Evolutionary conservation across 2,329 filamentous ascomycete genomes (phyloP).

Genomic region (Chalaropsis ovoidea): DNA sequence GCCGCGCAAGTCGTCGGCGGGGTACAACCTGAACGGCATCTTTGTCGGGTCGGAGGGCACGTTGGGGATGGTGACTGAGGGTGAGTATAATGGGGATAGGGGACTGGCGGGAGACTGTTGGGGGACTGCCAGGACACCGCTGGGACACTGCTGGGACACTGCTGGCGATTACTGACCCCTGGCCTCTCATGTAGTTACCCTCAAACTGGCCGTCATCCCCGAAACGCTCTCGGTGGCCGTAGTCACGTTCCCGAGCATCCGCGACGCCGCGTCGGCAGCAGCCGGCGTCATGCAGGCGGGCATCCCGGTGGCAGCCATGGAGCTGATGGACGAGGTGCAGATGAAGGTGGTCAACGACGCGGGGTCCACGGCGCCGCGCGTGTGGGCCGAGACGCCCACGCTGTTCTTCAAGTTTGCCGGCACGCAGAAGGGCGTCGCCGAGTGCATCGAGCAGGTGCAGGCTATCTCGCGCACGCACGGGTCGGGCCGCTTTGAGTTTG

Average conservation of each 20-base stretch:
- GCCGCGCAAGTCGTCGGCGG: constrained; percentile 71
- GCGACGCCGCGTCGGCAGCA: constrained; percentile 63
- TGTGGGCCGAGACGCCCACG: constrained; percentile 67
- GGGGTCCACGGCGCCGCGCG: constrained; percentile 55
- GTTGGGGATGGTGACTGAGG: constrained; percentile 68
- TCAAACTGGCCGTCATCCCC: constrained; percentile 68
- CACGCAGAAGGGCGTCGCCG: constrained; percentile 63
- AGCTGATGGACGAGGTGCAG: constrained; percentile 82
- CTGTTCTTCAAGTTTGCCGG: constrained; percentile 82
- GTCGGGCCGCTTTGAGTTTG: constrained; percentile 64
- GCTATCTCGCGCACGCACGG: constrained; percentile 55
- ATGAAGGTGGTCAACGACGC: constrained; percentile 73
- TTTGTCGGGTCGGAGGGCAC: constrained; percentile 79
- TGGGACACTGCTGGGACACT: too few species aligned
- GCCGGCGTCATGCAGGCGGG: constrained; percentile 66
- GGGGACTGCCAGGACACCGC: too few species aligned
- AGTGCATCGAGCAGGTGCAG: constrained; percentile 62
- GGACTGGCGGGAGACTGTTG: too few species aligned
- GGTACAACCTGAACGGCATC: constrained; percentile 70
- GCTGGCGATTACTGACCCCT: too few species aligned
- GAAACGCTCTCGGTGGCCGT: constrained; percentile 69
- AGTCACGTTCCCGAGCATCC: constrained; percentile 66
- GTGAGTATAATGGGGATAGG: constrained; percentile 28
- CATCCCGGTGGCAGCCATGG: constrained; percentile 65
- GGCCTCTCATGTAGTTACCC: constrained; percentile 46